phyloP scores from a whole-genome alignment of 1,284 basidiomycete species.

The Tylopilus sp. region DNA sequence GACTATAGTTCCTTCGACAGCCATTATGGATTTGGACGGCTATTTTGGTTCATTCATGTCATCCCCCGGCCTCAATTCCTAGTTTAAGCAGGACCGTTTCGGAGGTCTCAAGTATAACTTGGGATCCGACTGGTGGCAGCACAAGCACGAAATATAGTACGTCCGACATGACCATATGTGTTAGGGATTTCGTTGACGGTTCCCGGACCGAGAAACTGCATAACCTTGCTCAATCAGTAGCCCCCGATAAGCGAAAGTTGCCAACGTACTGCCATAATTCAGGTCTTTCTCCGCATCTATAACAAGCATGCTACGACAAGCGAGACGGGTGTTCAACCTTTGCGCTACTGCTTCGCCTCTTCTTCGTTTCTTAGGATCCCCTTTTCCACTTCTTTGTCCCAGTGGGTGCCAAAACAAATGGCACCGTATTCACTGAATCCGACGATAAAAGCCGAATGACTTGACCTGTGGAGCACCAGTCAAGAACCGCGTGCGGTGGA shows the following conservation, averaged over 20 bases:
- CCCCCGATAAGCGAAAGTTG: too few species aligned
- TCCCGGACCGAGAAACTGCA: too few species aligned
- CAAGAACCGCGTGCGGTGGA: neutral
- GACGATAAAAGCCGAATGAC: conserved; percentile 72
- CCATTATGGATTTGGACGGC: conserved; percentile 19
- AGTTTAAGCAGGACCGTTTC: too few species aligned
- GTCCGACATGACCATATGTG: too few species aligned
- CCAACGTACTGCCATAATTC: too few species aligned
- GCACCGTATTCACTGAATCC: conserved; percentile 66
- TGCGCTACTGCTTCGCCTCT: conserved; percentile 46
- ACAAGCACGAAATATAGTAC: too few species aligned
- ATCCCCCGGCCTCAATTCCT: too few species aligned
- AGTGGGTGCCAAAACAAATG: conserved; percentile 67
- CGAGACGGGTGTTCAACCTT: neutral
- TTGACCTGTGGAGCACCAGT: conserved; percentile 49
- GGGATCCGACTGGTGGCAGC: too few species aligned
- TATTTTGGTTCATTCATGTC: neutral
- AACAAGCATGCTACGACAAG: conserved; percentile 13
- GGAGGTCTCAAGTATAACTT: too few species aligned
- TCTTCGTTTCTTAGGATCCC: conserved; percentile 50
- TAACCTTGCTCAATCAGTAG: too few species aligned
- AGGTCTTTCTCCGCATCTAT: too few species aligned
- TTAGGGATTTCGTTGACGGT: too few species aligned
- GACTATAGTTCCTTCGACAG: conserved; percentile 40
- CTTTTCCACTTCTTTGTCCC: conserved; percentile 59